A percentile compares a stretch with the other conserved stretches of the same genome.
Conservation (phyloP, 1,284 basidiomycete genomes). For the Stereum hirsutum region DNA sequence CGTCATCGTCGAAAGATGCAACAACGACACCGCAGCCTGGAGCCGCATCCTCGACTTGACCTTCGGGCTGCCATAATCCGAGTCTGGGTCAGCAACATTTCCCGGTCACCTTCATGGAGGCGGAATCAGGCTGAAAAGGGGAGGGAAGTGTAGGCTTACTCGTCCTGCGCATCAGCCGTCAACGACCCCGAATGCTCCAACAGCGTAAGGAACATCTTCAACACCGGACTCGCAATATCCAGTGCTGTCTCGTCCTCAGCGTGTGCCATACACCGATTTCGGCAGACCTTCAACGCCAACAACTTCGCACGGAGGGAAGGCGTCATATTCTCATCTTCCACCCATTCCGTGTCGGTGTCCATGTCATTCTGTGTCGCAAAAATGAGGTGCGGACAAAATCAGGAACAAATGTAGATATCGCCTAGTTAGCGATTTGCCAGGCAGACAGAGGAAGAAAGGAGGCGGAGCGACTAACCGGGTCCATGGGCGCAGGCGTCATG, state of each 20-base stretch:
- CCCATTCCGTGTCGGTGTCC: slow-evolving; percentile 70
- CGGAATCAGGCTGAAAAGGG: not conserved
- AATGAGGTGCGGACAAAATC: too few species aligned
- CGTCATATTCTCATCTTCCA: slow-evolving; percentile 52
- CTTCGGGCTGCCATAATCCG: slow-evolving; percentile 38
- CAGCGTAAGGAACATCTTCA: slow-evolving; percentile 67
- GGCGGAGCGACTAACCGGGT: slow-evolving; percentile 28
- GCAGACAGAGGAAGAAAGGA: not conserved
- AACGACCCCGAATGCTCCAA: slow-evolving; percentile 61
- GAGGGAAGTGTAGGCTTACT: slow-evolving; percentile 42
- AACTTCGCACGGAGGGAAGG: slow-evolving; percentile 59
- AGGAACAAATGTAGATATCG: too few species aligned
- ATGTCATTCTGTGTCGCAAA: slow-evolving; percentile 33
- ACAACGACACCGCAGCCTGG: slow-evolving; percentile 71
- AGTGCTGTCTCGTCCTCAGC: slow-evolving; percentile 48
- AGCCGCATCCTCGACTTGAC: slow-evolving; percentile 68
- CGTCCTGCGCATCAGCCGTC: slow-evolving; percentile 47
- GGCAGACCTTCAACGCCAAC: slow-evolving; percentile 67
- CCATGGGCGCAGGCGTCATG: slow-evolving; percentile 39
- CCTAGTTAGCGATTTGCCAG: too few species aligned
- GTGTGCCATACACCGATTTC: slow-evolving; percentile 71
- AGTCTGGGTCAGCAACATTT: too few species aligned
- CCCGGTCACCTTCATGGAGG: not conserved
- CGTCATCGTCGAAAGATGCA: slow-evolving; percentile 70
- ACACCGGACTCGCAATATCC: slow-evolving; percentile 61